phyloP scores from a whole-genome alignment of 148 eudicot species.

The Suaeda aralocaspica region DNA sequence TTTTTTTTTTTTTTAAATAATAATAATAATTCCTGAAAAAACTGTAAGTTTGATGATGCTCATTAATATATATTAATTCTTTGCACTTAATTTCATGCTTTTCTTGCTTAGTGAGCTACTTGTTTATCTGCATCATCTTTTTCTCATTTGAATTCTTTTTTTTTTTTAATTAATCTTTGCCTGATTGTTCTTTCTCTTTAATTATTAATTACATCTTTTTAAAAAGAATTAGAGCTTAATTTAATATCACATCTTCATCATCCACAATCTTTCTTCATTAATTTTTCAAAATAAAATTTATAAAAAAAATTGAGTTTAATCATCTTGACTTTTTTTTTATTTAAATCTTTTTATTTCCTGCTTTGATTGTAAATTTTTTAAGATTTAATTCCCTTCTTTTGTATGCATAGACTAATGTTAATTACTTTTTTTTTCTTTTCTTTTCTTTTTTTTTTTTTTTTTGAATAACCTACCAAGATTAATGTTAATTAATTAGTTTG shows the following conservation, averaged over 20 bases:
- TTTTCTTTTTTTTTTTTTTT: no score
- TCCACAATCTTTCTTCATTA: constrained; percentile 24
- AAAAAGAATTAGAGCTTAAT: not conserved
- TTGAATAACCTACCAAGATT: no score
- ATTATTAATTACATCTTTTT: not conserved
- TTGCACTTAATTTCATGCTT: constrained; percentile 22
- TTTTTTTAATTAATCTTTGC: constrained; percentile 6
- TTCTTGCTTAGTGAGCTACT: not conserved
- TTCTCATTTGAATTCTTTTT: not conserved
- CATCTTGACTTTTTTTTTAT: constrained; percentile 14
- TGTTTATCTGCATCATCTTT: constrained; percentile 6
- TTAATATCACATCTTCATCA: not conserved
- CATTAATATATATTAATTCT: not conserved
- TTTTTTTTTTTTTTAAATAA: no score
- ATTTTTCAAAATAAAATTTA: constrained; percentile 8
- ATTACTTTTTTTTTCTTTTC: no score
- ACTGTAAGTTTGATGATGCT: constrained; percentile 1
- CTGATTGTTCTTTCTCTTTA: not conserved
- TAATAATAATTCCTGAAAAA: constrained; percentile 11
- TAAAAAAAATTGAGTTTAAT: no score
- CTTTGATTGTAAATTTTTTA: no score
- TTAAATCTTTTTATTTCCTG: no score
- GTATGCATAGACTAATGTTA: no score
- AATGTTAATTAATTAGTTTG: no score
- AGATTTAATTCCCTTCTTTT: no score